Conservation (phyloP, 140 eudicot species). For the Anethum foeniculum region DNA sequence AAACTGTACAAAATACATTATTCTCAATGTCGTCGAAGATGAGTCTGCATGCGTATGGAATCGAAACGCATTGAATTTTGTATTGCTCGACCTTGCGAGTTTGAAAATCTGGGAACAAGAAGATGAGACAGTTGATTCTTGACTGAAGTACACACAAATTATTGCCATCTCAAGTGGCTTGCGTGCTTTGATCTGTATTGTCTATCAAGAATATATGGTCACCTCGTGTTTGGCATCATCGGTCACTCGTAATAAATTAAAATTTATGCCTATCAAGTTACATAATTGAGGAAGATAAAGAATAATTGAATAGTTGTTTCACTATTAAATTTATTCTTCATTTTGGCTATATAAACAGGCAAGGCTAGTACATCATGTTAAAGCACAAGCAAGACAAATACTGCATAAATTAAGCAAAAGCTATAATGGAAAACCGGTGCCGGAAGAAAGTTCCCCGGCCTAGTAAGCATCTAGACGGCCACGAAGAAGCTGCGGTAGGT, state of each 20-base stretch:
- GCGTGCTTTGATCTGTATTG: neutral
- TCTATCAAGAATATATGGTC: neutral
- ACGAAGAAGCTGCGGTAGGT: neutral
- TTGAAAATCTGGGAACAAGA: neutral
- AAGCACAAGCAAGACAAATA: neutral
- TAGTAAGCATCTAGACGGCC: neutral
- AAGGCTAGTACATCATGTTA: neutral
- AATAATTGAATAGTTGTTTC: neutral
- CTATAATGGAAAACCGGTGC: neutral
- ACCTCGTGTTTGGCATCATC: neutral
- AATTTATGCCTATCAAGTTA: neutral
- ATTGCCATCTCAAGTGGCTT: constrained; percentile 1
- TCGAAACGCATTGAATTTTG: no score
- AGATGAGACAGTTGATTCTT: neutral
- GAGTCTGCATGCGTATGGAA: no score
- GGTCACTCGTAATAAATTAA: neutral
- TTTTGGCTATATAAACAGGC: neutral
- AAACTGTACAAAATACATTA: no score
- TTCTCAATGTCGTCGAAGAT: neutral
- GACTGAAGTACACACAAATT: no score
- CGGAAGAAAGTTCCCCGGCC: neutral
- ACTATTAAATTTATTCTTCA: neutral
- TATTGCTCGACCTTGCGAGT: no score
- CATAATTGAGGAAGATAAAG: neutral
- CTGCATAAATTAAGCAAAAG: neutral